Base-by-base conservation (phyloP, 129 eudicot species). In the Oenanthe sinensis region DNA sequence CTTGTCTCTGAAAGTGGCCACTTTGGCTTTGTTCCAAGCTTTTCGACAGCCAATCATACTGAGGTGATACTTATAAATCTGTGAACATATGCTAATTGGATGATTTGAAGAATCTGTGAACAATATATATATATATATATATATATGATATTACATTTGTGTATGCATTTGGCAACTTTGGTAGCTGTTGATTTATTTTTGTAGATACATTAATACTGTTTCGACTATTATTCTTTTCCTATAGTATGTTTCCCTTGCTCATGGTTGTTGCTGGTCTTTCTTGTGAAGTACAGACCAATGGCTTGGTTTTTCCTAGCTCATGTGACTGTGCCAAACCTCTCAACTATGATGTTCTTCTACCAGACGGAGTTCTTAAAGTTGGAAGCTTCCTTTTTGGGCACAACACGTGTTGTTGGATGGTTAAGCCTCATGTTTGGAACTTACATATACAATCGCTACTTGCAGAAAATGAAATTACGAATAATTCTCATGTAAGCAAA, bases 261-360 rank as follows among this genome's bases (percentile, higher is more conserved):
- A 12, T 73, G 49, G 40, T 44, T 54, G 16, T 52, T 14, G 28
- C 28, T 75, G 30, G 45, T 40, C 30, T 71, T 79, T 79, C 60
- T 85, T 78, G 85, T 81, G 74, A 87, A 67, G 78, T 36, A 78
- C 86, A 94, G 98, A 85, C 98, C 98, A 65, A 91, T 95, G 97
- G 84, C 96, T 78, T 95, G 98, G 98, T 95, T 95, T 85, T 90
- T 95, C 90, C 82, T 95, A 75, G 96, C 97, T 15, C 89, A 88
- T 75, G 92, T 95, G 83, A 91, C 96, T 19, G 83, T 90, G 68
- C 98, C 98, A 47, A 95, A 91, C 81, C 85, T 95, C 63, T 88
- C 96, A 28, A 91, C 98, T 4, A 79, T 91, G 65, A 95, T 95
- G 96, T 95, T 95, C 79, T 95, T 91, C 85, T 95, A 95, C 91